Evolutionary conservation across 441 rosid species (phyloP).

Genomic region (Gossypium laxum): DNA sequence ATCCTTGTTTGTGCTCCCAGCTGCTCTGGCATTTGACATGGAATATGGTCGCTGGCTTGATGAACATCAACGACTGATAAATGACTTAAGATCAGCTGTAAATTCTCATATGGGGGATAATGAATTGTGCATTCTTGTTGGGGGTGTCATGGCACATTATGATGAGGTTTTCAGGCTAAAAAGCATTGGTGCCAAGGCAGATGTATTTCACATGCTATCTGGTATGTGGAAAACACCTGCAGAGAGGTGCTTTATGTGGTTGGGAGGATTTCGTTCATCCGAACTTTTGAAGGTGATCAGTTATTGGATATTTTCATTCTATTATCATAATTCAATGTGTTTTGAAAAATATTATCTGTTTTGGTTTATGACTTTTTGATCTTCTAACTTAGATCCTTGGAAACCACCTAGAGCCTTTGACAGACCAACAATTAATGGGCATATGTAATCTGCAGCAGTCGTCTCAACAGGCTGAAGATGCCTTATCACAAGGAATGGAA

Average conservation of each 20-base stretch:
- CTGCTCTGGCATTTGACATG: slow-evolving; percentile 61
- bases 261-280: slow-evolving; percentile 87
- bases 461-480: slow-evolving; percentile 95
- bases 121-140: slow-evolving; percentile 56
- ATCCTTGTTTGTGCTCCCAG: slow-evolving; percentile 25
- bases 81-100: slow-evolving; percentile 58
- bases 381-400: slow-evolving; percentile 50
- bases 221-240: slow-evolving; percentile 94
- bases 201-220: slow-evolving; percentile 87
- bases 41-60: slow-evolving; percentile 80
- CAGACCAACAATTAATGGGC: slow-evolving; percentile 83
- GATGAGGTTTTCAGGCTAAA: slow-evolving; percentile 64
- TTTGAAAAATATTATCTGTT: neutral
- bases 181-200: slow-evolving; percentile 61
- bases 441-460: slow-evolving; percentile 85
- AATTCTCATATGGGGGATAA: slow-evolving; percentile 53
- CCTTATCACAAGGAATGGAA: slow-evolving; percentile 91
- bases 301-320: neutral
- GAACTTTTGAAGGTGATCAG: slow-evolving; percentile 66
- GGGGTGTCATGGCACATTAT: slow-evolving; percentile 68
- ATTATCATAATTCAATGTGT: neutral
- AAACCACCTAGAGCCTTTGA: slow-evolving; percentile 73
- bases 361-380: neutral
- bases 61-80: slow-evolving; percentile 62
- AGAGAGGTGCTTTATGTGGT: slow-evolving; percentile 90